These are phyloP conservation scores for Leccinellum rugosiceps DNA, from an alignment of 768 basidiomycete genomes.

Conservation along the genomic window DNA sequence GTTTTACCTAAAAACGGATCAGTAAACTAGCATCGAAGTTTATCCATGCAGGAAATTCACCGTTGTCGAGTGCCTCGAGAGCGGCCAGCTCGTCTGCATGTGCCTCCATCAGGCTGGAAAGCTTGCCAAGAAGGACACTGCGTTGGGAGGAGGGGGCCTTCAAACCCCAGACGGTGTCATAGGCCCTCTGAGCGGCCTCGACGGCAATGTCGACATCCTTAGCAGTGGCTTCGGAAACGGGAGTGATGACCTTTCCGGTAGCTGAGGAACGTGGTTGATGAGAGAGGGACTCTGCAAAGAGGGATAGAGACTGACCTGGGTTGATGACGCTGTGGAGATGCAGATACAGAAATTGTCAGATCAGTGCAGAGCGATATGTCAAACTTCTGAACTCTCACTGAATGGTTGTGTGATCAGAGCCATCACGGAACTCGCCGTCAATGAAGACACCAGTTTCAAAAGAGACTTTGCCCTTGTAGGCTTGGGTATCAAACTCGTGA, in stretches of 20 bases:
- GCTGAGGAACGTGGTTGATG: conserved; percentile 34
- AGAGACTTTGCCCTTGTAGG: conserved; percentile 55
- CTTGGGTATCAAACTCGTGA: conserved; percentile 50
- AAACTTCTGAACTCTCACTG: conserved; percentile 47
- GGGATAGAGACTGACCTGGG: conserved; percentile 37
- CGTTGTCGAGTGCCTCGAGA: conserved; percentile 69
- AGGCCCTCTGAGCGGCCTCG: conserved; percentile 57
- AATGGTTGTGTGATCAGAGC: conserved; percentile 55
- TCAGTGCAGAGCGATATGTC: neutral
- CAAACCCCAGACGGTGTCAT: conserved; percentile 66
- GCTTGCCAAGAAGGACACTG: conserved; percentile 53
- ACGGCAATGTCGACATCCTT: conserved; percentile 81
- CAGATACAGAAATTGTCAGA: neutral
- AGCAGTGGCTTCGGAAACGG: conserved; percentile 52
- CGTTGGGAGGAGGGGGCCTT: conserved; percentile 52
- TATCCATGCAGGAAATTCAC: conserved; percentile 25
- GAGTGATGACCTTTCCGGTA: conserved; percentile 59
- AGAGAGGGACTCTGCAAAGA: neutral
- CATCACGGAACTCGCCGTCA: conserved; percentile 61
- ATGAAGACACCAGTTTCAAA: conserved; percentile 72
- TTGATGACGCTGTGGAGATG: neutral
- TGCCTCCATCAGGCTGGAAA: conserved; percentile 62
- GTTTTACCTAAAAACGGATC: conserved; percentile 47
- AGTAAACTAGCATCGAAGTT: neutral
- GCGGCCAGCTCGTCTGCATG: conserved; percentile 66